Evolutionary conservation across 257 asterid species (phyloP), one percentile per base, ranked within the genome.

Genomic region (Solanum ahanhuiri): DNA sequence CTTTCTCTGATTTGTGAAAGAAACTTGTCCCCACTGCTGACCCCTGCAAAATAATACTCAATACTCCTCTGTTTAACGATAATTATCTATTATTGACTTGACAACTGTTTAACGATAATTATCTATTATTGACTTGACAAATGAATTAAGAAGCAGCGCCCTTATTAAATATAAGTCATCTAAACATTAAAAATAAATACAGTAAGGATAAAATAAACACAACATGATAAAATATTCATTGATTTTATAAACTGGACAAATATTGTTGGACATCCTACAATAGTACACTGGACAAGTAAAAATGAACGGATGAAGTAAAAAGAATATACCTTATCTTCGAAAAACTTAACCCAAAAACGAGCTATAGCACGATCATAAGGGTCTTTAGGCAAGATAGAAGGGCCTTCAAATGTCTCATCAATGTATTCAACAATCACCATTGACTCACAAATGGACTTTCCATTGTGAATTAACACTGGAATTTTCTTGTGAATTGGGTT

Each of bases 231-330:
- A 15, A 0, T 15, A 51, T 51, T 51, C 3, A 51, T 0, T 15
- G 1, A 51, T 51, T 51, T 51, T 51, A 15, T 51, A 51, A 51
- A 15, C 22, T 15, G 1, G 1, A 14, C 22, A 51, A 43, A 0
- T 11, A 11, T 43, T 45, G 0, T 12, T 45, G 0, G 0, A 45
- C 6, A 45, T 45, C 2, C 0, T 0, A 45, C 2, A 51, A 51
- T 17, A 51, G 9, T 51, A 51, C 0, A 5, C 0, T 51, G 9
- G 1, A 51, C 60, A 17, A 17, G n/a, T 17, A 51, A 51, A 51
- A 0, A 51, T 51, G 22, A 1, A 51, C 8, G 0, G 7, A 48
- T 0, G 0, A 14, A 15, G 22, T 51, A 51, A 54, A n/a, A 14
- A 77, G 2, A 25, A 15, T 1, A 23, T 77, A 45, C 64, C 64